A percentile compares a stretch with the other conserved stretches of the same genome.
Conservation (phyloP, 805 yeast species). For the Ogataea saltuana region DNA sequence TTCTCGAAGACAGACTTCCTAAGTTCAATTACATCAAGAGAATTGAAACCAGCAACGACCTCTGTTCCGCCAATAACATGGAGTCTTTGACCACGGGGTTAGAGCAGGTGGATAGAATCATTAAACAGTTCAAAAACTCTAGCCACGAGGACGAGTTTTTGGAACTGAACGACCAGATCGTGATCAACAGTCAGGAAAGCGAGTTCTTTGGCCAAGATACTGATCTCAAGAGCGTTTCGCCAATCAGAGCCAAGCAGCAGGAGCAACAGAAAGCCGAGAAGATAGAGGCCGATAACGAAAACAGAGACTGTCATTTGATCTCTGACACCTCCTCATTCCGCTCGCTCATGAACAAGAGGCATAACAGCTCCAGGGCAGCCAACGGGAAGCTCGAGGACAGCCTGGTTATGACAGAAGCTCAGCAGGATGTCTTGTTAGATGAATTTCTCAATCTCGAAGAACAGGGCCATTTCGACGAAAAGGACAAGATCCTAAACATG, state of each 20-base stretch:
- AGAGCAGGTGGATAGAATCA: slow-evolving; percentile 34
- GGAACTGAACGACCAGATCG: slow-evolving; percentile 19
- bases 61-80: slow-evolving; percentile 9
- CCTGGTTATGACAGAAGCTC: not conserved
- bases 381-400: slow-evolving; percentile 1
- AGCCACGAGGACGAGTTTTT: slow-evolving; percentile 22
- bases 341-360: slow-evolving; percentile 17
- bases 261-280: slow-evolving; percentile 2
- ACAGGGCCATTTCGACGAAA: slow-evolving; percentile 6
- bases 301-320: slow-evolving; percentile 24
- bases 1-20: slow-evolving; percentile 19
- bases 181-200: slow-evolving; percentile 11
- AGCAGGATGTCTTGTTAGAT: slow-evolving; percentile 18
- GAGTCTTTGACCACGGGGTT: slow-evolving; percentile 30
- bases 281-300: slow-evolving; percentile 1
- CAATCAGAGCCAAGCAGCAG: slow-evolving; percentile 6
- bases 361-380: not conserved
- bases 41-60: slow-evolving; percentile 8
- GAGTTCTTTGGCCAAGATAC: not conserved
- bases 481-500: slow-evolving; percentile 1
- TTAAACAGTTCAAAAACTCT: slow-evolving; percentile 24
- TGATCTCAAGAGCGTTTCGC: slow-evolving; percentile 11
- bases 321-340: slow-evolving; percentile 31
- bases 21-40: slow-evolving; percentile 15
- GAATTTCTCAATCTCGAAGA: slow-evolving; percentile 27